These are phyloP conservation scores for Picea glauca DNA, from an alignment of 75 land plant genomes.

Conservation along the genomic window DNA sequence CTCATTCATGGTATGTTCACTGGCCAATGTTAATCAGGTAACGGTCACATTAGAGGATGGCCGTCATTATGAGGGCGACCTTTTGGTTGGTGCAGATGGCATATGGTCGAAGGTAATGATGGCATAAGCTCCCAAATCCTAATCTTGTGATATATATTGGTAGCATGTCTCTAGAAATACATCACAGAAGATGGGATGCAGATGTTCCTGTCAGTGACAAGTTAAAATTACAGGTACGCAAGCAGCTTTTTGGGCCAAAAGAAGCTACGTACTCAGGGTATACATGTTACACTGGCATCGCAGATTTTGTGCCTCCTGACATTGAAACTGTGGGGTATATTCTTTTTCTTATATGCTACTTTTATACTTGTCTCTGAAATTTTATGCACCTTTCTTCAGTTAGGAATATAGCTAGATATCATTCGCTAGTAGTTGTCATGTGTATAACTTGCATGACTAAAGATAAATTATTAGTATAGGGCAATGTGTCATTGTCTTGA, in stretches of 20 bases:
- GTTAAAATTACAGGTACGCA: slow-evolving; percentile 48
- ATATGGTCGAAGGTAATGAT: slow-evolving; percentile 81
- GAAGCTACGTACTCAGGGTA: slow-evolving; percentile 81
- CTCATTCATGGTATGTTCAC: no score
- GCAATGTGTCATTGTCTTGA: no score
- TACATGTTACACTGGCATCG: slow-evolving; percentile 96
- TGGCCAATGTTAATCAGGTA: slow-evolving; percentile 35
- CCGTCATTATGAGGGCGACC: slow-evolving; percentile 68
- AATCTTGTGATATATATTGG: neutral
- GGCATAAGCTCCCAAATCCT: neutral
- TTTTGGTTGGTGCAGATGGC: slow-evolving; percentile 95
- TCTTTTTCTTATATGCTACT: slow-evolving; percentile 1
- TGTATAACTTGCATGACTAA: no score
- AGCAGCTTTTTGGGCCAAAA: slow-evolving; percentile 57
- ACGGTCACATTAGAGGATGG: slow-evolving; percentile 82
- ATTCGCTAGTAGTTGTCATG: no score
- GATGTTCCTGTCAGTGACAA: no score
- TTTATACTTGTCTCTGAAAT: neutral
- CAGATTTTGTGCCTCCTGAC: slow-evolving; percentile 95
- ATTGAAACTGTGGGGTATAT: slow-evolving; percentile 89
- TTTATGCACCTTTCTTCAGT: neutral
- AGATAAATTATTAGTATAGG: no score
- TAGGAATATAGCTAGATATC: no score
- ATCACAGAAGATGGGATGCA: neutral
- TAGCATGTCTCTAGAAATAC: neutral